These are phyloP conservation scores for Corynascus novoguineensis DNA, from an alignment of 495 filamentous ascomycete species.

Conservation along the genomic window DNA sequence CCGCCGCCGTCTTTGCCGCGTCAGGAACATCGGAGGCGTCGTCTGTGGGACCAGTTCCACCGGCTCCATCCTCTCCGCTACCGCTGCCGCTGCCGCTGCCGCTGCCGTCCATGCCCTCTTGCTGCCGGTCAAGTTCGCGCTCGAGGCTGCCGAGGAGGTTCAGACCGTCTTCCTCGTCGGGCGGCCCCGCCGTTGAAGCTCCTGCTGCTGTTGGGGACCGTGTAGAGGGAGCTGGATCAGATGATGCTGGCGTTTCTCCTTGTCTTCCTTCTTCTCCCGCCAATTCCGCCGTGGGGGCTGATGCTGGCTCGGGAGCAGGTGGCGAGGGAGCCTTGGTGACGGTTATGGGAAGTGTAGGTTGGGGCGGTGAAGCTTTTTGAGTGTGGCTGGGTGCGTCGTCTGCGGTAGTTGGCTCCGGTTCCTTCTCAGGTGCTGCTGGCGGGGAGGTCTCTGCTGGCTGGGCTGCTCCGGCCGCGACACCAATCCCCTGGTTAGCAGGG, in stretches of 20 bases:
- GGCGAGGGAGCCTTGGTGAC: not conserved
- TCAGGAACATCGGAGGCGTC: too few species aligned
- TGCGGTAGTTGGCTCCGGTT: not conserved
- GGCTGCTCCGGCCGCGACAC: not conserved
- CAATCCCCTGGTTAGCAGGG: not conserved
- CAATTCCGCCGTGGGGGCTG: too few species aligned
- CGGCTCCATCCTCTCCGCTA: not conserved
- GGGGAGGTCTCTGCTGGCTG: not conserved
- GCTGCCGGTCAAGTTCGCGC: slow-evolving; percentile 29
- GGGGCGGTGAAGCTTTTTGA: not conserved
- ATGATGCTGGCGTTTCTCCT: too few species aligned
- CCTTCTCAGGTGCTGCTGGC: not conserved
- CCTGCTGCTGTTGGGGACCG: slow-evolving; percentile 4
- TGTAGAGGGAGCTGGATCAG: slow-evolving; percentile 21
- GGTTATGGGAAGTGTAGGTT: not conserved
- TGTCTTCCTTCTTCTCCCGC: too few species aligned
- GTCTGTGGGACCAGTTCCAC: too few species aligned
- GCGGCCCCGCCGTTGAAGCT: slow-evolving; percentile 10
- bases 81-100: not conserved
- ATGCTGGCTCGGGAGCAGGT: not conserved
- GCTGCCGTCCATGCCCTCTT: slow-evolving; percentile 12
- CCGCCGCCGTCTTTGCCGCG: not conserved
- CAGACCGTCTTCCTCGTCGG: slow-evolving; percentile 28
- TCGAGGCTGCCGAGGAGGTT: slow-evolving; percentile 30
- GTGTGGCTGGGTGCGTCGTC: not conserved